These are phyloP conservation scores for Penicillium cinerascens DNA, from an alignment of 495 filamentous ascomycete species.

Conservation along the genomic window DNA sequence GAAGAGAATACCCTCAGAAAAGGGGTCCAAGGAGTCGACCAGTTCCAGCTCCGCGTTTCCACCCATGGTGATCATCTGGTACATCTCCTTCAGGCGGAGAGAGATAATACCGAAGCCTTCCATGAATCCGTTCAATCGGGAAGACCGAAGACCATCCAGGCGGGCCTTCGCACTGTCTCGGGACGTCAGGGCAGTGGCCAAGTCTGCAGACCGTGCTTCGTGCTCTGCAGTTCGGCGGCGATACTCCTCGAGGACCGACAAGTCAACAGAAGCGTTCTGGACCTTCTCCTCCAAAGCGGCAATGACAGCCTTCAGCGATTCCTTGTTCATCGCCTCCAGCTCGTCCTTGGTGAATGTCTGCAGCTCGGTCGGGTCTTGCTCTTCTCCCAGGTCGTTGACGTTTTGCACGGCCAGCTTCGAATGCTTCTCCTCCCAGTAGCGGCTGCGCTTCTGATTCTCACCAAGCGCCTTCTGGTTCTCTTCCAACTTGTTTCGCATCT, in stretches of 20 bases:
- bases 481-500: slow-evolving; percentile 95
- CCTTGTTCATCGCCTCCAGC: slow-evolving; percentile 87
- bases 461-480: slow-evolving; percentile 85
- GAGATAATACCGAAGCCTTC: slow-evolving; percentile 94
- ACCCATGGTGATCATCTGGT: slow-evolving; percentile 99
- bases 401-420: slow-evolving; percentile 73
- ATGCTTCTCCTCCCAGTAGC: slow-evolving; percentile 86
- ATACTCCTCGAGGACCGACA: slow-evolving; percentile 90
- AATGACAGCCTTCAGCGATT: slow-evolving; percentile 79
- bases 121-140: slow-evolving; percentile 96
- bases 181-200: slow-evolving; percentile 66
- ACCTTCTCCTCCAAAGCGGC: slow-evolving; percentile 89
- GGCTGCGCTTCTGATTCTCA: slow-evolving; percentile 81
- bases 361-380: slow-evolving; percentile 54
- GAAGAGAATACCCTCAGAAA: slow-evolving; percentile 95
- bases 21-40: slow-evolving; percentile 92
- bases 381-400: slow-evolving; percentile 64
- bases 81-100: slow-evolving; percentile 98
- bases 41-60: slow-evolving; percentile 97
- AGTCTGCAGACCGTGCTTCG: slow-evolving; percentile 72
- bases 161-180: slow-evolving; percentile 86
- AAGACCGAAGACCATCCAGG: slow-evolving; percentile 83
- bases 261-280: slow-evolving; percentile 82
- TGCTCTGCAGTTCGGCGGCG: slow-evolving; percentile 86
- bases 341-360: slow-evolving; percentile 87